Conservation (phyloP, 2,329 filamentous ascomycete species). For the Ophiostoma ulmi region DNA sequence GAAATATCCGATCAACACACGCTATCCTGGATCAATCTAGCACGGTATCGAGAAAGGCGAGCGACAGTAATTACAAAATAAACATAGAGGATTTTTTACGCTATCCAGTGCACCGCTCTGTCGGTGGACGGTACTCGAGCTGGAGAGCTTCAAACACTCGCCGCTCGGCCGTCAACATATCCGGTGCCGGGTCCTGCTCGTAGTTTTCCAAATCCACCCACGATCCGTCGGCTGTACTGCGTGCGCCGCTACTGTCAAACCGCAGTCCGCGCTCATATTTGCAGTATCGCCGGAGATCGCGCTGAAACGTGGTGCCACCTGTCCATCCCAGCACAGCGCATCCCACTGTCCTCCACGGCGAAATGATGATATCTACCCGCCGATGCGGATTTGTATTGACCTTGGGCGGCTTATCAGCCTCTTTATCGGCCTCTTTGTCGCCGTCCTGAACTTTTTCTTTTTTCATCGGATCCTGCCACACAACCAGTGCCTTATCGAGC, state of each 20-base stretch:
- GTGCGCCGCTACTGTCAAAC: constrained; percentile 86
- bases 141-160: constrained; percentile 73
- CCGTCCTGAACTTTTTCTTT: neutral
- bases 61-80: neutral
- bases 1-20: constrained; percentile 1
- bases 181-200: constrained; percentile 46
- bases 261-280: constrained; percentile 69
- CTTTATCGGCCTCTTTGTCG: constrained; percentile 31
- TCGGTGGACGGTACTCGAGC: constrained; percentile 60
- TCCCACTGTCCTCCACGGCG: constrained; percentile 81
- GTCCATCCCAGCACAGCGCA: constrained; percentile 87
- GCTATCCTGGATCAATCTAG: neutral
- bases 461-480: constrained; percentile 69
- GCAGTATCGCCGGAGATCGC: constrained; percentile 76
- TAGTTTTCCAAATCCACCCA: constrained; percentile 68
- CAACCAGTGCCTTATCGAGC: constrained; percentile 84
- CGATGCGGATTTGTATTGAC: constrained; percentile 69
- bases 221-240: constrained; percentile 58
- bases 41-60: neutral
- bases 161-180: constrained; percentile 70
- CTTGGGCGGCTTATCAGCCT: constrained; percentile 28
- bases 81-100: neutral
- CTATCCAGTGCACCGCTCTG: constrained; percentile 62
- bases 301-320: constrained; percentile 82
- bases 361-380: constrained; percentile 86